Base-by-base conservation (phyloP, 176 grass and related monocot genomes). In the Metroxylon sagu region DNA sequence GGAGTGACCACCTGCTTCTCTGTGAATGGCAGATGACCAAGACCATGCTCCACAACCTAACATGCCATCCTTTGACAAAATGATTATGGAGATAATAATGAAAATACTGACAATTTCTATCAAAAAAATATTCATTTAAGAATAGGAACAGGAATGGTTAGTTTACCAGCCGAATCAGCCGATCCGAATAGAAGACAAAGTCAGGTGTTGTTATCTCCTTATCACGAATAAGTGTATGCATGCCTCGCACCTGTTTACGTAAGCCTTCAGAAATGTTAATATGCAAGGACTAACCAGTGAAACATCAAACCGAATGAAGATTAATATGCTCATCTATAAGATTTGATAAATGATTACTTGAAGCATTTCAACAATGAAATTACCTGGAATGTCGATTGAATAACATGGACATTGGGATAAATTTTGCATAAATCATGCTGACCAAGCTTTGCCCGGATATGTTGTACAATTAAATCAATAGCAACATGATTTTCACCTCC, bases 351-450 rank as follows among this genome's bases (percentile, higher is more conserved):
- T 52, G 6, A 51, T 21, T 19, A 65, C 21, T 7, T 23, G 5
- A 52, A 14, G 25, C 15, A 25, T 28, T 26, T 14, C 4, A 65
- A 27, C 31, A 52, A 52, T 49, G 0, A 26, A 19, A 53, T 67
- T n/a, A 67, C 65, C 65, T 67, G 65, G 51, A 67, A 67, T 27
- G 65, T 67, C 19, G 65, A 67, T 27, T 67, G 51, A n/a, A 67
- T 67, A 18, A 67, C 65, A 30, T 27, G 55, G 18, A 67, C 49
- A 67, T 67, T 67, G 53, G 65, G 65, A 67, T 55, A 67, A 31
- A 67, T 67, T 67, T 67, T 54, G 52, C 65, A 67, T 5, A 67
- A 52, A 19, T 55, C 52, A 54, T 67, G 65, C 27, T 67, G 65
- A 15, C 65, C 65, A 54, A 67, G 65, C 28, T 67, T 67, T 54